Evolutionary conservation across 768 basidiomycete species (phyloP), one percentile per base, ranked within the genome.

Genomic region (Hygrocybe punicea): DNA sequence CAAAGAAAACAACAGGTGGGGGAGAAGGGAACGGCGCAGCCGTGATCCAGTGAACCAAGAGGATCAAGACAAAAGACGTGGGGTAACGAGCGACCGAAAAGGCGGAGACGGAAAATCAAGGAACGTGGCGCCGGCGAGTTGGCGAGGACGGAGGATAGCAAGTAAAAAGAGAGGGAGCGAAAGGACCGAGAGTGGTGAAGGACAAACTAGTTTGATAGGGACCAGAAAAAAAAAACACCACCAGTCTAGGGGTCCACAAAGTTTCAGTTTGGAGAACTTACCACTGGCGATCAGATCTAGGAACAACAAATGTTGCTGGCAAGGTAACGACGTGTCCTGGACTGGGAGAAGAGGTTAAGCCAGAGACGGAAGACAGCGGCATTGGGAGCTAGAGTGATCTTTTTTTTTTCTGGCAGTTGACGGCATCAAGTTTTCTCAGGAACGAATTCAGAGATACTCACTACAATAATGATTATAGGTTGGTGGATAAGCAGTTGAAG

Each of bases 271-370:
- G n/a, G n/a, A n/a, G 16, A 34, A 35, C 34, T n/a, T 24, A 19
- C 24, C n/a, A 13, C 13, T 21, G 37, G 34, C 65, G 71, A 72
- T 73, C 67, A 58, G 72, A 75, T 75, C 69, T 68, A 75, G 73
- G 74, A 64, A 73, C 68, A 29, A n/a, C 21, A 61, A 51, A 58
- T 40, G 55, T 53, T 65, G 65, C 59, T 66, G 62, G 64, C 67
- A 65, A 68, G 66, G 66, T 59, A 67, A 67, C 66, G 44, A 46
- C 35, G 25, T 47, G 17, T 23, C 11, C 6, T 19, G 44, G 9
- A 9, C 36, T 9, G n/a, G n/a, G 45, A 47, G 11, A n/a, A n/a
- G n/a, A n/a, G n/a, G n/a, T n/a, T n/a, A n/a, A n/a, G n/a, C n/a
- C n/a, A n/a, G n/a, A n/a, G n/a, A n/a, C n/a, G n/a, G n/a, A n/a